These are phyloP conservation scores for Trichosporon asahii DNA, from an alignment of 1,284 basidiomycete genomes.

Conservation along the genomic window DNA sequence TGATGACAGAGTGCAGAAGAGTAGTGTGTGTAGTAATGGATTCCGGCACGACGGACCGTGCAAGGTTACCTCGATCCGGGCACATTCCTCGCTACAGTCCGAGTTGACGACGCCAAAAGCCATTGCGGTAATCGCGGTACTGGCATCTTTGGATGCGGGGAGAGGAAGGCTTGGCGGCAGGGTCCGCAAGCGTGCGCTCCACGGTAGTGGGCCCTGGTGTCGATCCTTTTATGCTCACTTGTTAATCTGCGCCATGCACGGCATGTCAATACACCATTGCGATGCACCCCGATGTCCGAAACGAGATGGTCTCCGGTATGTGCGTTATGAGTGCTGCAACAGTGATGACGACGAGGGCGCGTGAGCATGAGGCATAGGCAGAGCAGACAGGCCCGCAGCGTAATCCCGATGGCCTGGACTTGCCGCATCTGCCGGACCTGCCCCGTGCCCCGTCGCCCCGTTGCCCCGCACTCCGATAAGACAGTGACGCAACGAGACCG, in stretches of 20 bases:
- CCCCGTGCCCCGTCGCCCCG: too few species aligned
- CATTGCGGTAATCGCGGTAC: too few species aligned
- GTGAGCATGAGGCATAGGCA: not conserved
- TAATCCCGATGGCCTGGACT: too few species aligned
- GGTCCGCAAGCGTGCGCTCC: not conserved
- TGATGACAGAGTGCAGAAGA: too few species aligned
- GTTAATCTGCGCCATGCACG: too few species aligned
- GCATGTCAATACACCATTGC: too few species aligned
- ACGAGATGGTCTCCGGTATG: not conserved
- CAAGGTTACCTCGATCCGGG: not conserved
- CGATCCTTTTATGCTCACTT: not conserved
- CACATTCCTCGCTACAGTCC: not conserved
- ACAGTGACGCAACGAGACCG: not conserved
- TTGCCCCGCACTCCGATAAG: not conserved
- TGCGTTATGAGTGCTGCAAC: not conserved
- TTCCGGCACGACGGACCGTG: not conserved
- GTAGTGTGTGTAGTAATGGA: not conserved
- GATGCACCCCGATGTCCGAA: too few species aligned
- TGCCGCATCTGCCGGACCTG: too few species aligned
- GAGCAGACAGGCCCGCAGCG: too few species aligned
- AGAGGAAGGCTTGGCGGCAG: not conserved
- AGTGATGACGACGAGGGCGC: not conserved
- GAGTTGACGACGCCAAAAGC: not conserved
- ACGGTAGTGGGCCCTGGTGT: not conserved
- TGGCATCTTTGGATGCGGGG: too few species aligned